Evolutionary conservation across 2,329 filamentous ascomycete species (phyloP).

Genomic region (Penicillium sp.): DNA sequence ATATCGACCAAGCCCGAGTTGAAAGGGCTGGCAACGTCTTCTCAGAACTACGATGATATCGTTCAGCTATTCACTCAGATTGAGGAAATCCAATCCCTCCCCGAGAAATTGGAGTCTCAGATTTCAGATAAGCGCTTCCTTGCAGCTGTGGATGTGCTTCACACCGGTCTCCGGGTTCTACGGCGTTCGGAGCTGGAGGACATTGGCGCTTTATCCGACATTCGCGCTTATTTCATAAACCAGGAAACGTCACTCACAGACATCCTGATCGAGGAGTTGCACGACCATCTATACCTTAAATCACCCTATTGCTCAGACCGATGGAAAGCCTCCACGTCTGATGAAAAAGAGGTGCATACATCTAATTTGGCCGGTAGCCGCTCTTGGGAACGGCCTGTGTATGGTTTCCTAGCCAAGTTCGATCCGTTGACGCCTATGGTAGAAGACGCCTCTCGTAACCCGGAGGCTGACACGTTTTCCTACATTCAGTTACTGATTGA

Average conservation of each 20-base stretch:
- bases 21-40: conserved; percentile 81
- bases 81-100: conserved; percentile 83
- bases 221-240: conserved; percentile 84
- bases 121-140: conserved; percentile 97
- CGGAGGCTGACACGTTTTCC: conserved; percentile 91
- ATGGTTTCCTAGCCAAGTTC: conserved; percentile 58
- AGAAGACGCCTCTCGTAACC: conserved; percentile 90
- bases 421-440: conserved; percentile 60
- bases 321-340: conserved; percentile 71
- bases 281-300: conserved; percentile 95
- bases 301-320: conserved; percentile 95
- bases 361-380: conserved; percentile 34
- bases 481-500: conserved; percentile 88
- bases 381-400: conserved; percentile 55
- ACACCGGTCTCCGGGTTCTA: conserved; percentile 80
- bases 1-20: conserved; percentile 86
- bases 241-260: conserved; percentile 91
- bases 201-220: conserved; percentile 82
- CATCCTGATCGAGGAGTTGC: conserved; percentile 93
- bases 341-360: conserved; percentile 36
- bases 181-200: conserved; percentile 85
- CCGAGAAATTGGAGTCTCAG: conserved; percentile 86
- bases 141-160: conserved; percentile 85
- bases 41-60: conserved; percentile 87
- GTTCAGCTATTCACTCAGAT: conserved; percentile 79